These are phyloP conservation scores for Prunus dulcis DNA, from an alignment of 306 rosid species.

Conservation along the genomic window DNA sequence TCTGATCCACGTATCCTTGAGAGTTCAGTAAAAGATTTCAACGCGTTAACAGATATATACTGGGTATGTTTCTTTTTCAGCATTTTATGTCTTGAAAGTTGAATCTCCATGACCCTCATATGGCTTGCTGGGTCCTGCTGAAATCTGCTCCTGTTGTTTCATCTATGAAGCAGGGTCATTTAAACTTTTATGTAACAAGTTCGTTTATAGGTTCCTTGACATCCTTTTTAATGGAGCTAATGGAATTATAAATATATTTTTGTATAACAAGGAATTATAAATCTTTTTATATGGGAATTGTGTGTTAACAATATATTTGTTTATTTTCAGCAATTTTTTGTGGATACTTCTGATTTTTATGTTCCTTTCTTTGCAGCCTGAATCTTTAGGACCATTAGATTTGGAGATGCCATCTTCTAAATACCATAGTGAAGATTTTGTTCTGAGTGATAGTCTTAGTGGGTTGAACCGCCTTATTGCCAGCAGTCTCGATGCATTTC, in stretches of 20 bases:
- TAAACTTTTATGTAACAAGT: background rate
- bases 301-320: background rate
- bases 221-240: too few species aligned
- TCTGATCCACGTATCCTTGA: constrained; percentile 49
- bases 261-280: background rate
- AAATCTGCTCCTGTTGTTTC: constrained; percentile 1
- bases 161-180: background rate
- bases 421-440: constrained; percentile 61
- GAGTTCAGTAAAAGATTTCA: constrained; percentile 51
- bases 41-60: constrained; percentile 54
- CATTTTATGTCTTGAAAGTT: constrained; percentile 2
- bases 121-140: constrained; percentile 11
- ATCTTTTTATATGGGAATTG: background rate
- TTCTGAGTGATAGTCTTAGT: constrained; percentile 81
- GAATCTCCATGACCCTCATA: constrained; percentile 4
- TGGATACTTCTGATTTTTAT: constrained; percentile 13
- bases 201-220: too few species aligned
- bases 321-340: background rate
- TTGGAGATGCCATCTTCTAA: constrained; percentile 74
- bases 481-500: constrained; percentile 98
- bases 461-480: constrained; percentile 94
- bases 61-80: constrained; percentile 60
- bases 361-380: constrained; percentile 63
- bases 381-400: constrained; percentile 85
- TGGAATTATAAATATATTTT: background rate